Conservation (phyloP, 2,329 filamentous ascomycete genomes). For the Cladophialophora bantiana region DNA sequence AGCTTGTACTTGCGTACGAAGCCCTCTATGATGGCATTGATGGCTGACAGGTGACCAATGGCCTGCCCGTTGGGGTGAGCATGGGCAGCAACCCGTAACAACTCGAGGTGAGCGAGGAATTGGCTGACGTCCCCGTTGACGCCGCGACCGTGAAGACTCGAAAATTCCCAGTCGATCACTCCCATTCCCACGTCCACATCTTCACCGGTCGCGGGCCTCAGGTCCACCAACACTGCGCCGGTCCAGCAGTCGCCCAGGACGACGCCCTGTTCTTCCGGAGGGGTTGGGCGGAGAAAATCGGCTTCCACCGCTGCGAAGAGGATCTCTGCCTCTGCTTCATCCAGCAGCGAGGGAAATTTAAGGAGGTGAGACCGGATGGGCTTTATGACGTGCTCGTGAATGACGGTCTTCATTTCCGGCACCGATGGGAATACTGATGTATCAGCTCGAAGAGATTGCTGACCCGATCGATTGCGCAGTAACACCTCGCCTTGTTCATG, state of each 20-base stretch:
- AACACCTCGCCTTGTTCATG: not conserved
- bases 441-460: not conserved
- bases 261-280: constrained; percentile 16
- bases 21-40: constrained; percentile 16
- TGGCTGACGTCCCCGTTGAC: constrained; percentile 26
- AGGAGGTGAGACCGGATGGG: constrained; percentile 17
- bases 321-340: constrained; percentile 8
- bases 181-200: constrained; percentile 6
- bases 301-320: constrained; percentile 6
- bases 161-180: constrained; percentile 31
- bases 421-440: constrained; percentile 9
- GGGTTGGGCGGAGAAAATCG: constrained; percentile 15
- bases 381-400: constrained; percentile 23
- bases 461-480: not conserved
- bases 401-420: constrained; percentile 11
- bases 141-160: constrained; percentile 18
- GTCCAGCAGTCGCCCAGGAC: constrained; percentile 29
- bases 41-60: constrained; percentile 12
- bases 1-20: constrained; percentile 9
- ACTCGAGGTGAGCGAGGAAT: constrained; percentile 26
- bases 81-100: constrained; percentile 16
- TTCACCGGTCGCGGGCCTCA: not conserved
- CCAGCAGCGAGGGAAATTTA: constrained; percentile 13
- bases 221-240: constrained; percentile 22
- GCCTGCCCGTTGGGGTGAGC: not conserved